Evolutionary conservation across 495 filamentous ascomycete genomes (phyloP).

Genomic region (Penicillium goetzii): DNA sequence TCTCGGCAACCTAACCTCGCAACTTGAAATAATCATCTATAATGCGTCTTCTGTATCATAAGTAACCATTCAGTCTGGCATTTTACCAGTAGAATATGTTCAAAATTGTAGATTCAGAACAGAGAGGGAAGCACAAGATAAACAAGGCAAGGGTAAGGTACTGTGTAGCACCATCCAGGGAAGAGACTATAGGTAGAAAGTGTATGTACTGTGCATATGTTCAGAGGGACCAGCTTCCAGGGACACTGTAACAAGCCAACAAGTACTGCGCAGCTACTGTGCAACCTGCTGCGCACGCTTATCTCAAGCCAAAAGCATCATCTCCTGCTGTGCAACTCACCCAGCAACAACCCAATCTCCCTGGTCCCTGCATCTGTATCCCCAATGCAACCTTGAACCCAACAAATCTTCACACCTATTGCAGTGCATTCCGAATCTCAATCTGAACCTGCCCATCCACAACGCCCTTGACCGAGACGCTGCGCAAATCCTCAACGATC

Average conservation of each 20-base stretch:
- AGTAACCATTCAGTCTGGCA: background rate
- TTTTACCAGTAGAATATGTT: background rate
- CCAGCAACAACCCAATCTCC: slow-evolving; percentile 1
- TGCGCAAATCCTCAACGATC: slow-evolving; percentile 79
- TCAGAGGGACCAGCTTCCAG: background rate
- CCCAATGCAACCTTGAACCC: background rate
- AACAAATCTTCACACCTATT: slow-evolving; percentile 15
- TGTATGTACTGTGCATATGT: background rate
- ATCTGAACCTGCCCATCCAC: slow-evolving; percentile 59
- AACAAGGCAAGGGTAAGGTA: background rate
- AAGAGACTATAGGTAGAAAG: background rate
- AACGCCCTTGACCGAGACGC: slow-evolving; percentile 61
- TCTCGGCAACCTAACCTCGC: background rate
- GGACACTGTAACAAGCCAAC: background rate
- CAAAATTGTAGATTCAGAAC: background rate
- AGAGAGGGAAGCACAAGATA: background rate
- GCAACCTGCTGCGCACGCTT: slow-evolving; percentile 19
- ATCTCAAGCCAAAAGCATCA: slow-evolving; percentile 3
- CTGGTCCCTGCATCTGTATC: slow-evolving; percentile 13
- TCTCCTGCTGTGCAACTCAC: slow-evolving; percentile 19
- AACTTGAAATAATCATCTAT: background rate
- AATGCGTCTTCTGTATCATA: background rate
- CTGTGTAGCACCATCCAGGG: background rate
- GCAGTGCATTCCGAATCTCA: slow-evolving; percentile 52
- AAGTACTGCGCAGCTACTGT: slow-evolving; percentile 11